Percentiles rank a stretch among this genome's conserved stretches.
Conservation (phyloP, 1,284 basidiomycete genomes). For the Irpex rosettiformis region DNA sequence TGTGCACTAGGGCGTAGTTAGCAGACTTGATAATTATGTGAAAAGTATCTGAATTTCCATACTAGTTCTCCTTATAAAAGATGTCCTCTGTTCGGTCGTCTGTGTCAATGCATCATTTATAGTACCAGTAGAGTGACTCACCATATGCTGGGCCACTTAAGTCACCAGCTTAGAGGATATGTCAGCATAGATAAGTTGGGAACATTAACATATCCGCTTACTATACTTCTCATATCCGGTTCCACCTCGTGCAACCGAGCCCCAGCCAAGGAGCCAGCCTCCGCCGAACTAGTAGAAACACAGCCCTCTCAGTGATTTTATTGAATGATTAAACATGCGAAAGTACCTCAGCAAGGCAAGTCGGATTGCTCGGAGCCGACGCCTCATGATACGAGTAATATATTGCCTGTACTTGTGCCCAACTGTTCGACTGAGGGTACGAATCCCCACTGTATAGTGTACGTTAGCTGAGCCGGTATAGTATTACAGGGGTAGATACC, state of each 20-base stretch:
- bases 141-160: constrained; percentile 42
- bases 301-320: neutral
- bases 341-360: constrained; percentile 45
- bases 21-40: neutral
- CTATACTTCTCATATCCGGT: constrained; percentile 50
- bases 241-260: constrained; percentile 34
- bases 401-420: constrained; percentile 44
- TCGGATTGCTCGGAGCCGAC: constrained; percentile 42
- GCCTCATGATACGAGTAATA: constrained; percentile 42
- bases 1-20: constrained; percentile 33
- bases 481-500: constrained; percentile 1
- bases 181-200: neutral
- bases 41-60: constrained; percentile 14
- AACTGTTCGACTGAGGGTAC: constrained; percentile 42
- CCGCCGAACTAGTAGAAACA: constrained; percentile 42
- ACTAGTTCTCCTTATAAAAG: constrained; percentile 52
- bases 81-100: constrained; percentile 35
- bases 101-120: neutral
- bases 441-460: constrained; percentile 40
- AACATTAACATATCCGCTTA: constrained; percentile 20
- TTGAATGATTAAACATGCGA: neutral
- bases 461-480: neutral
- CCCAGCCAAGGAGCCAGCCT: constrained; percentile 45
- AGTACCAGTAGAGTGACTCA: constrained; percentile 17
- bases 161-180: constrained; percentile 27